A percentile compares a stretch with the other conserved stretches of the same genome.
These are phyloP conservation scores for Schizochytrium sp. DNA, from an alignment of 108 stramenopile genomes.

Conservation along the genomic window DNA sequence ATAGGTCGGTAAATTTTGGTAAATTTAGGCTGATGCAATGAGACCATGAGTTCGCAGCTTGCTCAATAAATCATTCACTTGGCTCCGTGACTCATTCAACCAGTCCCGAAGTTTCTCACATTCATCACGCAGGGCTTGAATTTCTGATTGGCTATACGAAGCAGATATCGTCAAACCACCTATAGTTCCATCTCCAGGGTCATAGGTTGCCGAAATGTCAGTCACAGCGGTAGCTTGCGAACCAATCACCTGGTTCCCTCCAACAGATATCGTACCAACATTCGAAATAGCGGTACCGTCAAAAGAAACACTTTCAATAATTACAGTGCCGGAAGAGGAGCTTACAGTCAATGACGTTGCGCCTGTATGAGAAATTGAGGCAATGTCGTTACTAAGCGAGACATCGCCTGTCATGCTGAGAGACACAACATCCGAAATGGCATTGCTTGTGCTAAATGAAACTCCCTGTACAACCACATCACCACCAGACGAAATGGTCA, in stretches of 20 bases:
- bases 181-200: not conserved
- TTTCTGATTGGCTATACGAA: not conserved
- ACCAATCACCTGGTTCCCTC: constrained; percentile 27
- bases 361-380: not conserved
- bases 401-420: not conserved
- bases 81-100: not conserved
- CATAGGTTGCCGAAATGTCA: not conserved
- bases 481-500: not conserved
- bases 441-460: not conserved
- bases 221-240: constrained; percentile 21
- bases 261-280: constrained; percentile 6
- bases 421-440: not conserved
- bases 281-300: not conserved
- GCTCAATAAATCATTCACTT: not conserved
- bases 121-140: not conserved
- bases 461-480: not conserved
- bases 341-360: not conserved
- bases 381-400: not conserved
- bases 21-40: not conserved
- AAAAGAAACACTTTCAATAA: not conserved
- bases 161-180: constrained; percentile 4
- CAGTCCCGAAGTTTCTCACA: constrained; percentile 33
- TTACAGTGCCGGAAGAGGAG: not conserved
- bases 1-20: not conserved
- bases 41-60: constrained; percentile 18